A percentile compares a stretch with the other conserved stretches of the same genome.
Evolutionary conservation across 352 stramenopile genomes (phyloP).

Genomic region (Saprolegnia diclina): DNA sequence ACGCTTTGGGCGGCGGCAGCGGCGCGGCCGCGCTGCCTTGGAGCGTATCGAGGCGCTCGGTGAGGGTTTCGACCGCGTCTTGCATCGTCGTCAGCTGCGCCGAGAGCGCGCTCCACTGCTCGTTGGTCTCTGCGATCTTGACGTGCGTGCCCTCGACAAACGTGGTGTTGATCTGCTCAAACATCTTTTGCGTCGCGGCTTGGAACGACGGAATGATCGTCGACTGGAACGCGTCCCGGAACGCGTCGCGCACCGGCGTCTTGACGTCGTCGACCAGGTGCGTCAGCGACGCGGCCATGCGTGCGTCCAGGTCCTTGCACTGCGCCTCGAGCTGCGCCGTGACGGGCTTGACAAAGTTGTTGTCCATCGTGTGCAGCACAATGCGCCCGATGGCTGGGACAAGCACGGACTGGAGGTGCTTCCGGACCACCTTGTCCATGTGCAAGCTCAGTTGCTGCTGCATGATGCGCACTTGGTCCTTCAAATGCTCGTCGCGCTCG

Average conservation of each 20-base stretch:
- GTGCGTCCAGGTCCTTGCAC: background rate
- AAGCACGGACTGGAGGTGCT: constrained; percentile 74
- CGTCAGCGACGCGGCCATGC: constrained; percentile 63
- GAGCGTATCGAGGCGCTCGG: constrained; percentile 20
- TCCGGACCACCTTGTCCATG: constrained; percentile 78
- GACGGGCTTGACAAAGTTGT: constrained; percentile 84
- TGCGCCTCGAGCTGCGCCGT: constrained; percentile 39
- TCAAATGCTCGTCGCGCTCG: constrained; percentile 62
- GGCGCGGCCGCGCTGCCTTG: constrained; percentile 29
- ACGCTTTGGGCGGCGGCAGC: constrained; percentile 37
- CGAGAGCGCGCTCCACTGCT: constrained; percentile 48
- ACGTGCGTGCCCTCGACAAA: constrained; percentile 61
- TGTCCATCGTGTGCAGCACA: constrained; percentile 83
- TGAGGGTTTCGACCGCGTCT: constrained; percentile 45
- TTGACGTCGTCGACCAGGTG: constrained; percentile 72
- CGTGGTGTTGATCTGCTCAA: constrained; percentile 82
- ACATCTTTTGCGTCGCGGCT: constrained; percentile 84
- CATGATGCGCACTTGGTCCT: constrained; percentile 58
- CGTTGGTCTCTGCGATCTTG: constrained; percentile 52
- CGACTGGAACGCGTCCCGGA: constrained; percentile 79
- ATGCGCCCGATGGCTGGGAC: constrained; percentile 82
- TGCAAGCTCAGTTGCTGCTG: constrained; percentile 58
- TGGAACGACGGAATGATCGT: constrained; percentile 85
- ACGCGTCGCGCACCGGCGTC: constrained; percentile 73
- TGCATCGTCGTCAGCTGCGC: constrained; percentile 58